Evolutionary conservation across 371 early-diverging fungal genomes (phyloP), one percentile per base, ranked within the genome.

Genomic region (Blastocladiella emersonii): DNA sequence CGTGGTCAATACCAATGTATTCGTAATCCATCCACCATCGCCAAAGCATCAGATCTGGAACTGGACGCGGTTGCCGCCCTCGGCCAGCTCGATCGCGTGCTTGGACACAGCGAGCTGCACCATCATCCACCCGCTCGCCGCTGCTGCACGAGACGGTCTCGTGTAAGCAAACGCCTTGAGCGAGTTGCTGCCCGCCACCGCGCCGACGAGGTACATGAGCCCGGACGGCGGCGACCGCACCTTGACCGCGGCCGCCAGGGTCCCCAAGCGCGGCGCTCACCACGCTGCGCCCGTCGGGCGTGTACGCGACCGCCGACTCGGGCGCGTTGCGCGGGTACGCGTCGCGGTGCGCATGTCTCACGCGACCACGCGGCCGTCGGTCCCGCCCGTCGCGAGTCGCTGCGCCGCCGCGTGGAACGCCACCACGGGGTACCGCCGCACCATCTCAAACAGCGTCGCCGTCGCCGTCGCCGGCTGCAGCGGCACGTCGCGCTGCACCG

Each of bases 281-380:
- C 48, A 91, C 79, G 1, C 83, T 74, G 68, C 85, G 85, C 8
- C 90, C 91, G 70, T 90, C 90, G 0, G 82, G 76, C 3, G 91
- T 90, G 68, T 89, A 89, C 12, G 86, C 76, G 1, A 90, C 75
- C 0, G 86, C 88, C 2, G 80, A 76, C 1, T 89, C 80, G 7
- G 85, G 68, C 30, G 76, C 78, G 17, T 73, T 69, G 64, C 87
- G 88, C 0, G 91, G 91, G 78, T 86, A 23, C 83, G 82, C 6
- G 91, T 89, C 0, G 90, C 89, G 0, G 92, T 91, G n/a, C 85
- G 76, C 21, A 91, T 69, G 71, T 93, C 92, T 66, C 88, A 91
- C 2, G 91, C 80, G 13, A 90, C 74, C 2, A 80, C 77, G 0
- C 85, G 80, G 0, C 93, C 93, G 63, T 91, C 90, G 30, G 76